These are phyloP conservation scores for Tillandsia fasciculata DNA, from an alignment of 176 grass and related monocot genomes.

Conservation along the genomic window DNA sequence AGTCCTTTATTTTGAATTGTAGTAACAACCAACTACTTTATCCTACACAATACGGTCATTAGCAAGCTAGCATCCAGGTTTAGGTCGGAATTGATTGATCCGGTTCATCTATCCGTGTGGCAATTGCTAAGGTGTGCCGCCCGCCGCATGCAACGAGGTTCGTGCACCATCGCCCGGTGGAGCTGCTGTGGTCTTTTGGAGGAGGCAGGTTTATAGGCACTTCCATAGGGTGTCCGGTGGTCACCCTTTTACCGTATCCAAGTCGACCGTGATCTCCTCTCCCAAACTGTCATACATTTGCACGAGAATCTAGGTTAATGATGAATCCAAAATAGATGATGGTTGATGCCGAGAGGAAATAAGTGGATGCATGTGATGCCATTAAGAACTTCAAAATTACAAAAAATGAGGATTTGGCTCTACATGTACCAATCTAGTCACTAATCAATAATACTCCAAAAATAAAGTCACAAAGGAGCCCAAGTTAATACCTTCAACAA, in stretches of 20 bases:
- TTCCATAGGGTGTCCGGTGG: constrained; percentile 74
- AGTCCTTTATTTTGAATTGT: too few species aligned
- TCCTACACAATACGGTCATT: too few species aligned
- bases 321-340: neutral
- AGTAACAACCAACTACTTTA: too few species aligned
- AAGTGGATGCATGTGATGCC: neutral
- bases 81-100: constrained; percentile 7
- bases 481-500: too few species aligned
- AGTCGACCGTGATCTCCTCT: constrained; percentile 94
- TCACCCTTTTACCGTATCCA: constrained; percentile 69
- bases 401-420: too few species aligned
- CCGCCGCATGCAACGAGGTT: constrained; percentile 88
- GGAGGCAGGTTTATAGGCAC: constrained; percentile 54
- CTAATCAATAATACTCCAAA: too few species aligned
- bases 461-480: too few species aligned
- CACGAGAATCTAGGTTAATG: neutral
- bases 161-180: constrained; percentile 48
- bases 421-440: too few species aligned
- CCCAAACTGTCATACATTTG: constrained; percentile 47
- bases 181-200: constrained; percentile 21
- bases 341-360: neutral
- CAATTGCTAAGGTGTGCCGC: constrained; percentile 83
- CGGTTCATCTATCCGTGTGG: constrained; percentile 45
- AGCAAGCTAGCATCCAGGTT: constrained; percentile 2
- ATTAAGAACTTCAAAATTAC: too few species aligned